Percentiles rank a stretch among this genome's conserved stretches.
phyloP scores from a whole-genome alignment of 2,329 filamentous ascomycete genomes.

The Neocucurbitaria cava region DNA sequence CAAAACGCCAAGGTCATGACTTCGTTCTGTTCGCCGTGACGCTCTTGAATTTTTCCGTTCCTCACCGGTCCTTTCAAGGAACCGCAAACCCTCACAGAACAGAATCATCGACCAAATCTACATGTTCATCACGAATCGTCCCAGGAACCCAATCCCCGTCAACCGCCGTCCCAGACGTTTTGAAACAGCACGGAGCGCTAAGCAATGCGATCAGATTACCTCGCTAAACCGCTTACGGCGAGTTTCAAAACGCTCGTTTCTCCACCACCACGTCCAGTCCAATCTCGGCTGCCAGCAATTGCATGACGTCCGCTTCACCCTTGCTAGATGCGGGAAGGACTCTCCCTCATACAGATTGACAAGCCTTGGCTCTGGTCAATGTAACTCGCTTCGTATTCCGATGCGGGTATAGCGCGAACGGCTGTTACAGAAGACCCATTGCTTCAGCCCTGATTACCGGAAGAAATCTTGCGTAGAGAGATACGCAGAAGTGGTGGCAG shows the following conservation, averaged over 20 bases:
- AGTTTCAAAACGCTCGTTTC: slow-evolving; percentile 32
- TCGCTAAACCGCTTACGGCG: slow-evolving; percentile 22
- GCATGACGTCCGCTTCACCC: slow-evolving; percentile 19
- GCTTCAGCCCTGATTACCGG: slow-evolving; percentile 24
- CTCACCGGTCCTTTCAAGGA: not conserved
- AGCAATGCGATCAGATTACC: slow-evolving; percentile 11
- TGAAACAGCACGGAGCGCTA: slow-evolving; percentile 32
- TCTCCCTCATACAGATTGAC: slow-evolving; percentile 24
- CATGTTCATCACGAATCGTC: slow-evolving; percentile 9
- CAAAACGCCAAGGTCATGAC: not conserved
- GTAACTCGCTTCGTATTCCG: slow-evolving; percentile 13
- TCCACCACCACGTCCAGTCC: slow-evolving; percentile 22
- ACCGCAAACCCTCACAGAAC: not conserved
- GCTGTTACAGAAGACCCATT: slow-evolving; percentile 24
- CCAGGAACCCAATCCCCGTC: slow-evolving; percentile 16
- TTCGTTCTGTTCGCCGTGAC: not conserved
- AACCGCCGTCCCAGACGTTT: slow-evolving; percentile 24
- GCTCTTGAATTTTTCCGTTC: not conserved
- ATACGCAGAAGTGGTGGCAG: not conserved
- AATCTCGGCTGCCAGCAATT: slow-evolving; percentile 28
- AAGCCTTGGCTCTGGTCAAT: slow-evolving; percentile 15
- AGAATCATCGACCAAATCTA: not conserved
- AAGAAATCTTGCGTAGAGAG: slow-evolving; percentile 17
- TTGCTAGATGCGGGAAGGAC: slow-evolving; percentile 11
- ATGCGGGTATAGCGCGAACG: slow-evolving; percentile 17